These are phyloP conservation scores for Leishmania major DNA, from an alignment of 208 protist genomes.

Conservation along the genomic window DNA sequence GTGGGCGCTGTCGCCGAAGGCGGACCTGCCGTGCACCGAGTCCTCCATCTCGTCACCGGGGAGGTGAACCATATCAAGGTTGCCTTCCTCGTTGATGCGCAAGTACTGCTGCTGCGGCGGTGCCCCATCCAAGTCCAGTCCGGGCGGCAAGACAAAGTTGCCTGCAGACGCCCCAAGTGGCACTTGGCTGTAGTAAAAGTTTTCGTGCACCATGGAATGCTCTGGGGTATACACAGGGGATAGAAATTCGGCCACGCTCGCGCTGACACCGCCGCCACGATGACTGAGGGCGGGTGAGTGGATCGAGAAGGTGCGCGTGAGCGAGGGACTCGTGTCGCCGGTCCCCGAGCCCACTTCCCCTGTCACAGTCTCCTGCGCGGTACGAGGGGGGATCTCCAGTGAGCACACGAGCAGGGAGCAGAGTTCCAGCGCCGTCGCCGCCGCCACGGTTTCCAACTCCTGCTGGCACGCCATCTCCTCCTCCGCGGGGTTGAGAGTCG, in stretches of 20 bases:
- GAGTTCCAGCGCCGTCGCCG: constrained; percentile 68
- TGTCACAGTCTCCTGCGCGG: constrained; percentile 3
- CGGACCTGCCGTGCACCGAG: constrained; percentile 31
- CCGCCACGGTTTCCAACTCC: constrained; percentile 76
- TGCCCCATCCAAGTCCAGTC: constrained; percentile 33
- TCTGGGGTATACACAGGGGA: constrained; percentile 54
- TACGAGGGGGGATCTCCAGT: constrained; percentile 24
- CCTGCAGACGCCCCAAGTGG: constrained; percentile 66
- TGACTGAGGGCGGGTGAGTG: constrained; percentile 39
- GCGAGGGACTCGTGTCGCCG: constrained; percentile 31
- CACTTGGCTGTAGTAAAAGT: constrained; percentile 73
- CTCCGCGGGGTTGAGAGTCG: constrained; percentile 33
- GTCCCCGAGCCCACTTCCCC: constrained; percentile 21
- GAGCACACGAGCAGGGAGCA: constrained; percentile 62
- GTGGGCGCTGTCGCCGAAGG: constrained; percentile 44
- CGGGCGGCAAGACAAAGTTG: constrained; percentile 74
- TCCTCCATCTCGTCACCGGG: constrained; percentile 70
- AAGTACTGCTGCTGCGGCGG: constrained; percentile 70
- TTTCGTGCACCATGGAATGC: constrained; percentile 74
- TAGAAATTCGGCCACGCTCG: constrained; percentile 38
- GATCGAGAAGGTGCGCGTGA: constrained; percentile 41
- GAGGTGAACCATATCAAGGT: constrained; percentile 71
- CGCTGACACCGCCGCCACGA: constrained; percentile 25
- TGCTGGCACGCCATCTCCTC: constrained; percentile 74
- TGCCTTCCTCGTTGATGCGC: constrained; percentile 82